Conservation (phyloP, 192 early-diverging fungal species). For the Coemansia sp. region DNA sequence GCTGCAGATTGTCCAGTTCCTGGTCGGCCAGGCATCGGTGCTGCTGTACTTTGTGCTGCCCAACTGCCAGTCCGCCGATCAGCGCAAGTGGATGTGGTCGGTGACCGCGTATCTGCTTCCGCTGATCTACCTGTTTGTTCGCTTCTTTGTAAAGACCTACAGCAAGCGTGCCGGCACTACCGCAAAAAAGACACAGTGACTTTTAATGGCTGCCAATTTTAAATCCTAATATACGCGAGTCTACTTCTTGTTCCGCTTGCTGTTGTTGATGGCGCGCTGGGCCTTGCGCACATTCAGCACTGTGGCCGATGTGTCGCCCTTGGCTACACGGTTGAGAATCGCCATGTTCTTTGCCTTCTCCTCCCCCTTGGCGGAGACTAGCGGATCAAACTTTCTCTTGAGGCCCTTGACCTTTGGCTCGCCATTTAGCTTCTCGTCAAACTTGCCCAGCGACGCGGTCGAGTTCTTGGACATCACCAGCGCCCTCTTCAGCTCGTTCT, state of each 20-base stretch:
- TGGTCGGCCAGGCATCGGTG: constrained; percentile 66
- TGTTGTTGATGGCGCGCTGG: constrained; percentile 44
- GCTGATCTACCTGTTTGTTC: constrained; percentile 75
- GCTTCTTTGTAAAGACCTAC: constrained; percentile 77
- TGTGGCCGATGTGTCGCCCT: constrained; percentile 35
- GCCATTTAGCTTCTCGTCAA: constrained; percentile 75
- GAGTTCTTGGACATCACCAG: constrained; percentile 73
- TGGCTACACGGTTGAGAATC: constrained; percentile 66
- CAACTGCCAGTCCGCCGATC: constrained; percentile 55
- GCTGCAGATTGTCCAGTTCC: constrained; percentile 84
- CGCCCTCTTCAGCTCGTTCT: constrained; percentile 66
- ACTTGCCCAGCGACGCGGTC: constrained; percentile 90
- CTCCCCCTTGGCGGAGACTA: constrained; percentile 56
- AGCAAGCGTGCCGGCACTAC: too few relatives aligned
- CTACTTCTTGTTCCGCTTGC: constrained; percentile 32
- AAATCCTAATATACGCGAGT: too few relatives aligned
- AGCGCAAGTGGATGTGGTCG: constrained; percentile 60
- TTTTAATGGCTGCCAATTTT: background rate
- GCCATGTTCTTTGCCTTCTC: constrained; percentile 69
- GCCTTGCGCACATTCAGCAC: constrained; percentile 52
- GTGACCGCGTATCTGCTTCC: constrained; percentile 73
- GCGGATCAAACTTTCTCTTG: constrained; percentile 67
- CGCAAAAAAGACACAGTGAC: too few relatives aligned
- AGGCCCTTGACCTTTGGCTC: constrained; percentile 83
- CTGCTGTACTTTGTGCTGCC: constrained; percentile 63